These are phyloP conservation scores for Candida glucosophila DNA, from an alignment of 1,139 yeast species.

Conservation along the genomic window DNA sequence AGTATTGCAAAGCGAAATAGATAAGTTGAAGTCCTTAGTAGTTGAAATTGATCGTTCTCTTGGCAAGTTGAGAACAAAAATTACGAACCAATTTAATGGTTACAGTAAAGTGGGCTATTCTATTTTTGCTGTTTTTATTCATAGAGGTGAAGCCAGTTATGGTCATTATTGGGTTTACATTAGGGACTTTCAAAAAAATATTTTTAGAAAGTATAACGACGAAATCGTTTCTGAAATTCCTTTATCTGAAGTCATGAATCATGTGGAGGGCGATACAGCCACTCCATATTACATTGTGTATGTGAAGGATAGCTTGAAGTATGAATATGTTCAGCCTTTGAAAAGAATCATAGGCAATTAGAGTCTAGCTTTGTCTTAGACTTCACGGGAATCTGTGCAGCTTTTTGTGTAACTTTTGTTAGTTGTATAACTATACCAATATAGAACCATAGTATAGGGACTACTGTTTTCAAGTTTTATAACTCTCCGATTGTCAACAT, in stretches of 20 bases:
- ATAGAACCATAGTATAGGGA: no score
- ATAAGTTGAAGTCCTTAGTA: conserved; percentile 12
- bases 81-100: conserved; percentile 50
- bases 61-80: conserved; percentile 32
- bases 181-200: conserved; percentile 55
- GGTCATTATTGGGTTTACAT: conserved; percentile 98
- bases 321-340: conserved; percentile 60
- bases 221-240: conserved; percentile 80
- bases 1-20: conserved; percentile 24
- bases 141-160: conserved; percentile 90
- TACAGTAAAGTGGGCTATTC: conserved; percentile 65
- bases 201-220: conserved; percentile 87
- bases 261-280: conserved; percentile 67
- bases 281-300: conserved; percentile 91
- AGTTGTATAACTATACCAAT: no score
- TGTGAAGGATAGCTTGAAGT: conserved; percentile 55
- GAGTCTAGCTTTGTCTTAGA: no score
- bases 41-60: conserved; percentile 30
- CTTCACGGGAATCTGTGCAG: no score
- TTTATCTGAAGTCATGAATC: conserved; percentile 66
- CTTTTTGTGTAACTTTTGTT: no score
- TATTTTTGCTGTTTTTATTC: conserved; percentile 86
- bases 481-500: no score
- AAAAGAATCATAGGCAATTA: conserved; percentile 32
- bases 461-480: no score